A percentile compares a stretch with the other conserved stretches of the same genome.
These are phyloP conservation scores for Salvia sclarea DNA, from an alignment of 305 asterid genomes.

Conservation along the genomic window DNA sequence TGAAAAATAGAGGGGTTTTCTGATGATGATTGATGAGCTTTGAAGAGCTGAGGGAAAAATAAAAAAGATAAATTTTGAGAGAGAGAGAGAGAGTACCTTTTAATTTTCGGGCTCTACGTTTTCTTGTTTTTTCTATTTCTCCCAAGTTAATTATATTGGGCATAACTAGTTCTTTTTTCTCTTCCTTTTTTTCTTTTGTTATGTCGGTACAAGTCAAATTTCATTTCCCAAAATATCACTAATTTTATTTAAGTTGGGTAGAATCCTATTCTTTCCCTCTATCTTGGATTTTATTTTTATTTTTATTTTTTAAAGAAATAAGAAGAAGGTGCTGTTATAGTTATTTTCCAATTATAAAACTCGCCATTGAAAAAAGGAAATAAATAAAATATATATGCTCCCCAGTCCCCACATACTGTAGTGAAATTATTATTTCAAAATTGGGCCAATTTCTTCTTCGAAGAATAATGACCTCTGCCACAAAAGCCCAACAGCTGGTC, in stretches of 20 bases:
- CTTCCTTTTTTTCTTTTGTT: too few species aligned
- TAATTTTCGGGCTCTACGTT: neutral
- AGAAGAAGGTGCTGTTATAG: too few species aligned
- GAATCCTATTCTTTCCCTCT: neutral
- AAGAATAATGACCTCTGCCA: neutral
- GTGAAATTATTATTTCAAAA: too few species aligned
- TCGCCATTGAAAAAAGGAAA: too few species aligned
- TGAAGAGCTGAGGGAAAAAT: neutral
- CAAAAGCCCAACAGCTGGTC: neutral
- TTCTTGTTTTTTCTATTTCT: neutral
- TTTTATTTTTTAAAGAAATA: too few species aligned
- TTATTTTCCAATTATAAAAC: too few species aligned
- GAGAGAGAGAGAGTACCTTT: constrained; percentile 13
- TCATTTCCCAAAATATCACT: too few species aligned
- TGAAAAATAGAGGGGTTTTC: constrained; percentile 26
- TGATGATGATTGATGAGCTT: neutral
- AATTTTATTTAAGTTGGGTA: too few species aligned
- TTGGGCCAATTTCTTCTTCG: neutral
- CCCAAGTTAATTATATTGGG: neutral
- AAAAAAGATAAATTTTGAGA: neutral
- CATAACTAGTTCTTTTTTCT: neutral
- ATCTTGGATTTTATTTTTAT: too few species aligned
- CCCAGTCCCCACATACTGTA: too few species aligned
- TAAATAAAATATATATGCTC: too few species aligned
- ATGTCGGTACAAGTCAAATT: neutral